Percentiles rank a stretch among this genome's conserved stretches.
Conservation (phyloP, 345 rosid genomes). For the Orychophragmus violaceus region DNA sequence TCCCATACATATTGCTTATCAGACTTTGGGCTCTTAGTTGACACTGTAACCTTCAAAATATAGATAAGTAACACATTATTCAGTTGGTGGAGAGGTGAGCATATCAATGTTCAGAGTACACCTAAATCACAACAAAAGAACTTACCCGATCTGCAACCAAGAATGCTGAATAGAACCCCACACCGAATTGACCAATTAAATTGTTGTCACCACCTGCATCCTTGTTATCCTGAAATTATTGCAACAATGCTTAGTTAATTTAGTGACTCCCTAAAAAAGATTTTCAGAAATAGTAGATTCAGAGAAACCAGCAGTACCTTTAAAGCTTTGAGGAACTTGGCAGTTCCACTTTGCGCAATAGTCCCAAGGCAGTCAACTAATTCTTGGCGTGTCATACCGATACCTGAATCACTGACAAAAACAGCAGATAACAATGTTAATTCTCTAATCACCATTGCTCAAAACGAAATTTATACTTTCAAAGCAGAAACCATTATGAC, state of each 20-base stretch:
- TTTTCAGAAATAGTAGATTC: neutral
- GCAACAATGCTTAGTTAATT: slow-evolving; percentile 15
- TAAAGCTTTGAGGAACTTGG: slow-evolving; percentile 82
- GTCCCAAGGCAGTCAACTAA: slow-evolving; percentile 95
- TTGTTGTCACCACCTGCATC: slow-evolving; percentile 73
- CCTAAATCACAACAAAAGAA: neutral
- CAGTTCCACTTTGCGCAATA: slow-evolving; percentile 98
- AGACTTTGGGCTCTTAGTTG: slow-evolving; percentile 88
- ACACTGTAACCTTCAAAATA: slow-evolving; percentile 59
- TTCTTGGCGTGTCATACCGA: slow-evolving; percentile 94
- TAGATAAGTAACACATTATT: neutral
- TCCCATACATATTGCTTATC: slow-evolving; percentile 94
- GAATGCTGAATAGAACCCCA: slow-evolving; percentile 93
- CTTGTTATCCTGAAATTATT: slow-evolving; percentile 68
- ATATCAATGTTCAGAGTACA: neutral
- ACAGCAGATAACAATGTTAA: neutral
- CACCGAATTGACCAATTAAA: slow-evolving; percentile 98
- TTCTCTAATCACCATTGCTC: neutral
- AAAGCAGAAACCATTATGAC: slow-evolving; percentile 8
- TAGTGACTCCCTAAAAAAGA: neutral
- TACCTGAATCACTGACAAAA: slow-evolving; percentile 74
- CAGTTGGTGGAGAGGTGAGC: neutral
- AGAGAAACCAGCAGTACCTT: slow-evolving; percentile 46
- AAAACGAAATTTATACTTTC: neutral
- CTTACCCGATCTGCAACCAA: slow-evolving; percentile 81